Conservation (phyloP, 371 early-diverging fungal species). For the Mucor mucedo region DNA sequence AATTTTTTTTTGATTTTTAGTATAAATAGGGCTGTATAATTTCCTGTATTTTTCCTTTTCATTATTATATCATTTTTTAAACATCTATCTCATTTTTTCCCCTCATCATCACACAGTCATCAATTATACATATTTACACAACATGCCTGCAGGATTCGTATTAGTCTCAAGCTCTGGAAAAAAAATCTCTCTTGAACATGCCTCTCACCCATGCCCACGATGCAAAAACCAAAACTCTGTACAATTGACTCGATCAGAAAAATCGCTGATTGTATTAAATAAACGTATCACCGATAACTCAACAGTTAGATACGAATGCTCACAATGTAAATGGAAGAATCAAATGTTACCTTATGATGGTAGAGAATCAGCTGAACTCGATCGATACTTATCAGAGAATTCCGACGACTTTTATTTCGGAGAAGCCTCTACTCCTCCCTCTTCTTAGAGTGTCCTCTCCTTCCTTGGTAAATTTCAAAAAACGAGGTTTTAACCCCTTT, state of each 20-base stretch:
- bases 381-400: conserved; percentile 33
- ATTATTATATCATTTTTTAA: background rate
- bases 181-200: conserved; percentile 45
- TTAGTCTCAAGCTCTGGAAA: conserved; percentile 38
- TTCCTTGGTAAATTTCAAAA: conserved; percentile 4
- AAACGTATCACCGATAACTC: conserved; percentile 39
- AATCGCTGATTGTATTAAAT: conserved; percentile 39
- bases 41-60: background rate
- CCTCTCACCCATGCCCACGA: conserved; percentile 41
- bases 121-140: background rate
- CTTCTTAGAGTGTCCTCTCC: background rate
- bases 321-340: conserved; percentile 47
- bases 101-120: conserved; percentile 1
- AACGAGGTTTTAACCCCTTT: background rate
- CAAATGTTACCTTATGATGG: conserved; percentile 37
- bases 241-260: conserved; percentile 43
- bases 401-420: conserved; percentile 27
- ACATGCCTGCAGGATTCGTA: conserved; percentile 21
- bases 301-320: conserved; percentile 45
- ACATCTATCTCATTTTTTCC: background rate
- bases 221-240: conserved; percentile 42
- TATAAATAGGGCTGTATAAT: conserved; percentile 3
- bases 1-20: background rate
- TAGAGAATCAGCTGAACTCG: conserved; percentile 30
- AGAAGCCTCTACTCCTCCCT: conserved; percentile 21